Evolutionary conservation across 371 early-diverging fungal genomes (phyloP).

Genomic region (Circinella minor): DNA sequence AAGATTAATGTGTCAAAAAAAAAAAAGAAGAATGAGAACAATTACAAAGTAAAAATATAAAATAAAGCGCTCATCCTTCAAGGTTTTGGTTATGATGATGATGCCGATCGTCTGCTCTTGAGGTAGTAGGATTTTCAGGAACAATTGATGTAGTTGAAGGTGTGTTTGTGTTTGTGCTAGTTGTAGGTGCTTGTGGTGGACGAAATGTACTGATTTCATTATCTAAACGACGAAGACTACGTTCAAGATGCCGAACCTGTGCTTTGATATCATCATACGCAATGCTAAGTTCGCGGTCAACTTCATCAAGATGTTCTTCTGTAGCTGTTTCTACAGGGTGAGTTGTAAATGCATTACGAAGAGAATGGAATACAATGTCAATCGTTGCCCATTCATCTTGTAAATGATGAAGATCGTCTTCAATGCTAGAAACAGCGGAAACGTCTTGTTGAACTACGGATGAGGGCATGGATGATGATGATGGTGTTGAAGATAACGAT

Average conservation of each 20-base stretch:
- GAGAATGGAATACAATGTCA: constrained; percentile 23
- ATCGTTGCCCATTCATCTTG: constrained; percentile 29
- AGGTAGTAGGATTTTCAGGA: neutral
- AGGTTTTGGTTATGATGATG: neutral
- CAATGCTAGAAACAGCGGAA: constrained; percentile 16
- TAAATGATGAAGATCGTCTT: constrained; percentile 23
- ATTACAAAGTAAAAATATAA: neutral
- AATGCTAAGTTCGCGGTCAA: constrained; percentile 33
- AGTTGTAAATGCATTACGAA: constrained; percentile 21
- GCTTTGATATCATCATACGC: constrained; percentile 37
- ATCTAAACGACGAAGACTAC: constrained; percentile 28
- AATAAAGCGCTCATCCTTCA: neutral
- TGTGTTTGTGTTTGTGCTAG: neutral
- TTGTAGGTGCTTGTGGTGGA: neutral
- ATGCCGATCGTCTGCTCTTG: neutral
- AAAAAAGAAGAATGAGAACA: neutral
- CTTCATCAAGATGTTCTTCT: constrained; percentile 33
- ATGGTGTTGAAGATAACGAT: neutral
- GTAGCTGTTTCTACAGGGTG: constrained; percentile 14
- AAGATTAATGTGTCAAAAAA: neutral
- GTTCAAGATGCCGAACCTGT: constrained; percentile 34
- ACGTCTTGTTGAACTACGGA: neutral
- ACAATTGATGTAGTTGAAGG: neutral
- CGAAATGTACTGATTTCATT: constrained; percentile 21
- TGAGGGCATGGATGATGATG: neutral